Conservation (phyloP, 176 grass and related monocot genomes). For the Cenchrus purpureus region DNA sequence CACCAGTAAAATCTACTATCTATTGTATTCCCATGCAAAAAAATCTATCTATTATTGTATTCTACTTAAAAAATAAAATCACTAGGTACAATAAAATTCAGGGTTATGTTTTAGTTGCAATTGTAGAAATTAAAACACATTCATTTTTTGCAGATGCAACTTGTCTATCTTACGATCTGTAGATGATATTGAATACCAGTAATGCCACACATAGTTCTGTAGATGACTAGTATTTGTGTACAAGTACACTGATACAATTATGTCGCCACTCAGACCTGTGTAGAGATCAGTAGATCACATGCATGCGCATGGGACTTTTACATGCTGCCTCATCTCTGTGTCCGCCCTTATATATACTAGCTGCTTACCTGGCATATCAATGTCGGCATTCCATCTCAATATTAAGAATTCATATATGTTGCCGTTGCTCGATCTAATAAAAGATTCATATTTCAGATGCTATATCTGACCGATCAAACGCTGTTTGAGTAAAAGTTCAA, state of each 20-base stretch:
- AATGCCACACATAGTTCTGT: conserved; percentile 18
- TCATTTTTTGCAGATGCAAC: not conserved
- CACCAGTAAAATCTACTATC: not conserved
- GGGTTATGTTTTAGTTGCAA: not conserved
- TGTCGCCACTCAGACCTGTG: conserved; percentile 33
- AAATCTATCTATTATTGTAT: not conserved
- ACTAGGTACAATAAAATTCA: not conserved
- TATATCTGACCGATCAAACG: too few relatives aligned
- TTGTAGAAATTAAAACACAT: conserved; percentile 13
- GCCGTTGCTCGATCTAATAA: too few relatives aligned
- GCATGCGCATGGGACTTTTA: conserved; percentile 16
- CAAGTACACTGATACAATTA: conserved; percentile 43
- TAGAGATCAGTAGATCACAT: not conserved
- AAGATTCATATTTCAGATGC: too few relatives aligned
- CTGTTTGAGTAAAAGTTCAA: not conserved
- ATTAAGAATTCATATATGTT: too few relatives aligned
- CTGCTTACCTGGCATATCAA: not conserved
- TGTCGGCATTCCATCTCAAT: not conserved
- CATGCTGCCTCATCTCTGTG: not conserved
- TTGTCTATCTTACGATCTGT: conserved; percentile 14
- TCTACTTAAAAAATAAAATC: not conserved
- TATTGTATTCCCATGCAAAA: not conserved
- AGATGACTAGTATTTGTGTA: conserved; percentile 35
- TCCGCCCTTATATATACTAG: too few relatives aligned
- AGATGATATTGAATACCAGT: not conserved